Evolutionary conservation across 2,329 filamentous ascomycete species (phyloP).

Genomic region (Talaromyces sp.): DNA sequence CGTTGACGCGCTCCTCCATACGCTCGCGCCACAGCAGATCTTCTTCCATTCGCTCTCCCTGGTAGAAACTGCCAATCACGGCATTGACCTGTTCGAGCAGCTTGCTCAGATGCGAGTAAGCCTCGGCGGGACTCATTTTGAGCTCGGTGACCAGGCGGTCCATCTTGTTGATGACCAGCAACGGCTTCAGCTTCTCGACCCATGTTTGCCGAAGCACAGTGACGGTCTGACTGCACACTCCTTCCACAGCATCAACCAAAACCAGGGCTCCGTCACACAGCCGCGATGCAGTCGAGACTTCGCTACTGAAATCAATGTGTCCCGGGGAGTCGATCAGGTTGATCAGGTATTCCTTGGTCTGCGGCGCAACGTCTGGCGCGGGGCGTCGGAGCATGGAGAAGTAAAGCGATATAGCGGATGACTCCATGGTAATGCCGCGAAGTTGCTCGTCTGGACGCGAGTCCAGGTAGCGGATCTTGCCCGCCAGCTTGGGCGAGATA

Average conservation of each 20-base stretch:
- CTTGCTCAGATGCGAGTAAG: slow-evolving; percentile 82
- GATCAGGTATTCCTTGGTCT: slow-evolving; percentile 85
- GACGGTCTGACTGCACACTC: slow-evolving; percentile 96
- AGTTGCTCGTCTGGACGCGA: slow-evolving; percentile 93
- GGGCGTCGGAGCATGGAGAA: slow-evolving; percentile 83
- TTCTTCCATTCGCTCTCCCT: slow-evolving; percentile 97
- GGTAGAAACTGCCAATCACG: slow-evolving; percentile 94
- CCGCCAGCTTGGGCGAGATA: slow-evolving; percentile 94
- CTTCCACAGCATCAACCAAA: slow-evolving; percentile 92
- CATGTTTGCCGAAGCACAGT: slow-evolving; percentile 92
- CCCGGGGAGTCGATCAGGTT: slow-evolving; percentile 97
- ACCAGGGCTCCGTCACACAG: slow-evolving; percentile 93
- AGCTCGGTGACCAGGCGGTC: slow-evolving; percentile 90
- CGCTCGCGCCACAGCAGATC: slow-evolving; percentile 92
- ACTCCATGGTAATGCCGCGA: slow-evolving; percentile 99
- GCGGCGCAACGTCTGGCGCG: slow-evolving; percentile 61
- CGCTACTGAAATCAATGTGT: slow-evolving; percentile 97
- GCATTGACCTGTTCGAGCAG: slow-evolving; percentile 95
- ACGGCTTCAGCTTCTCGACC: slow-evolving; percentile 89
- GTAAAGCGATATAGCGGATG: slow-evolving; percentile 91
- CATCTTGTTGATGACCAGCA: slow-evolving; percentile 98
- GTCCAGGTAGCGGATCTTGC: slow-evolving; percentile 96
- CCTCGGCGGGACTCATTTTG: slow-evolving; percentile 86
- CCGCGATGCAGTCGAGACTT: slow-evolving; percentile 91
- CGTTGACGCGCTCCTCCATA: slow-evolving; percentile 79